Percentiles rank a stretch among this genome's conserved stretches.
These are phyloP conservation scores for Tricladium varicosporioides DNA, from an alignment of 2,329 filamentous ascomycete species.

Conservation along the genomic window DNA sequence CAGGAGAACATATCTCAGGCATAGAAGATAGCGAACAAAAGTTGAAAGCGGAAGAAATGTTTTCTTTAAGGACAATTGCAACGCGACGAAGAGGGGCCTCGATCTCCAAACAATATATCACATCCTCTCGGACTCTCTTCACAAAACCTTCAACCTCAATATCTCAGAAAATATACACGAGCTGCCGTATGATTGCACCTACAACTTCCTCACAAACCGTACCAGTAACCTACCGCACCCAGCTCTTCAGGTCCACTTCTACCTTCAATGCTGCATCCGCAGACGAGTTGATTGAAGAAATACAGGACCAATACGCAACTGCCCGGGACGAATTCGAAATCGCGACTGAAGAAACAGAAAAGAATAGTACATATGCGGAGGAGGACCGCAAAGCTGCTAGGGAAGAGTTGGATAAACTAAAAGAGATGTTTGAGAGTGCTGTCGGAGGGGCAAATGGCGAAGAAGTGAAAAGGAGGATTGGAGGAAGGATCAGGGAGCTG, in stretches of 20 bases:
- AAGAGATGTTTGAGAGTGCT: constrained; percentile 31
- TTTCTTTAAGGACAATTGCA: constrained; percentile 16
- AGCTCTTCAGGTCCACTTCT: constrained; percentile 13
- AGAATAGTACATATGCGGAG: constrained; percentile 43
- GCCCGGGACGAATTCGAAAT: constrained; percentile 49
- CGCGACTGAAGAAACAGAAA: constrained; percentile 44
- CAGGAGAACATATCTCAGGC: no score
- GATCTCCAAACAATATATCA: constrained; percentile 16
- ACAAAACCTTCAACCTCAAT: constrained; percentile 3
- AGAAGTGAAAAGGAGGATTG: constrained; percentile 43
- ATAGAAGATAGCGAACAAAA: neutral
- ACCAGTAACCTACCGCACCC: constrained; percentile 1
- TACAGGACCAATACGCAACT: constrained; percentile 38
- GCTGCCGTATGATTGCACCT: no score
- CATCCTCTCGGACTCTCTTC: neutral
- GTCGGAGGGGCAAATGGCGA: constrained; percentile 37
- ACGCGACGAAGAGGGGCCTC: constrained; percentile 11
- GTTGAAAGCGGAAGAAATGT: constrained; percentile 14
- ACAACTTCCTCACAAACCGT: neutral
- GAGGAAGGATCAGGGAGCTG: constrained; percentile 45
- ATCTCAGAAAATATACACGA: neutral
- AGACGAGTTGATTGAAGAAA: constrained; percentile 26
- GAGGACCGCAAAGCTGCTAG: constrained; percentile 45
- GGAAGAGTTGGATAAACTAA: constrained; percentile 41
- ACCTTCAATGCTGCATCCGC: constrained; percentile 7